These are phyloP conservation scores for Mucor irregularis DNA, from an alignment of 371 early-diverging fungal species.

Conservation along the genomic window DNA sequence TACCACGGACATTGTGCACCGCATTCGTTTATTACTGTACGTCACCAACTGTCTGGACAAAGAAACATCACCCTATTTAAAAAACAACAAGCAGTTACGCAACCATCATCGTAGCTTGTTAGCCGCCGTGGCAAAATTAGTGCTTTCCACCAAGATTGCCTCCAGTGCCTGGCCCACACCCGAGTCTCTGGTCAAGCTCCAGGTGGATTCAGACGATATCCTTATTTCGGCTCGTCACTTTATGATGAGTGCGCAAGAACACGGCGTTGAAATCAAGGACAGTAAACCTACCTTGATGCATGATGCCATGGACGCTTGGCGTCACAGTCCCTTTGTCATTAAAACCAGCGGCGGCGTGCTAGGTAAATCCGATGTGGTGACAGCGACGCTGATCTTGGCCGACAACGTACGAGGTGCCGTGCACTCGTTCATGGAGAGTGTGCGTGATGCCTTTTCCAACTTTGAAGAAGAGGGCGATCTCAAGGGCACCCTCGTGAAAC, in stretches of 20 bases:
- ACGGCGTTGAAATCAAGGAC: constrained; percentile 60
- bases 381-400: constrained; percentile 21
- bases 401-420: constrained; percentile 37
- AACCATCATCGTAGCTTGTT: constrained; percentile 78
- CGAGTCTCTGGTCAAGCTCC: constrained; percentile 31
- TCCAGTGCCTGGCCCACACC: constrained; percentile 66
- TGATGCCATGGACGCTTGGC: background rate
- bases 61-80: constrained; percentile 64
- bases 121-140: constrained; percentile 77
- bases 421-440: constrained; percentile 35
- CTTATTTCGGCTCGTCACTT: constrained; percentile 77
- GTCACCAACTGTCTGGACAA: constrained; percentile 75
- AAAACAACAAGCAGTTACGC: constrained; percentile 66
- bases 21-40: constrained; percentile 81
- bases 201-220: constrained; percentile 57
- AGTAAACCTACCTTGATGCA: constrained; percentile 39
- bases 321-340: background rate
- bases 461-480: constrained; percentile 6
- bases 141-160: constrained; percentile 83
- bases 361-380: constrained; percentile 5
- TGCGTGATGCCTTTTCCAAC: constrained; percentile 22
- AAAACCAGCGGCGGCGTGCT: background rate
- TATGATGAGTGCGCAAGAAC: constrained; percentile 72
- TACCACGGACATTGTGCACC: constrained; percentile 61
- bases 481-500: constrained; percentile 22